phyloP scores from a whole-genome alignment of 805 yeast genomes.

The Saturnispora ahearnii region DNA sequence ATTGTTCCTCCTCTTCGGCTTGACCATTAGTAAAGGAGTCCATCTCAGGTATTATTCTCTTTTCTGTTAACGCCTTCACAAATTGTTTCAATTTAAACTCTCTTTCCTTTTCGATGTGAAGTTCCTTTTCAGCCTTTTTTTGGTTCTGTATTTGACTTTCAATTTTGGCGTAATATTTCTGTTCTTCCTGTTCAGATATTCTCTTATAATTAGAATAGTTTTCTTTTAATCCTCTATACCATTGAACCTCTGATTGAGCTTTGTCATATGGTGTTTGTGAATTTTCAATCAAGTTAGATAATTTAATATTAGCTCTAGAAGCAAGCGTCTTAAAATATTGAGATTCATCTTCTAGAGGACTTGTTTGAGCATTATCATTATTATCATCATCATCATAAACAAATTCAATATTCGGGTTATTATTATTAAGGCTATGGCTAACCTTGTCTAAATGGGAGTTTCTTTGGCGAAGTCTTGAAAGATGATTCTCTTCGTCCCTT shows the following conservation, averaged over 20 bases:
- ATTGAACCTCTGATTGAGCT: slow-evolving; percentile 1
- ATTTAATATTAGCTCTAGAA: slow-evolving; percentile 24
- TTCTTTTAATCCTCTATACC: slow-evolving; percentile 20
- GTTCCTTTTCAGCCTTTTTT: slow-evolving; percentile 2
- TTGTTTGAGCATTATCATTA: background rate
- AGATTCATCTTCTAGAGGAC: slow-evolving; percentile 9
- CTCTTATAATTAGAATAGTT: slow-evolving; percentile 27
- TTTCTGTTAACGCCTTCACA: slow-evolving; percentile 6
- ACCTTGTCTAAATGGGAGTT: background rate
- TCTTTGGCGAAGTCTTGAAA: background rate
- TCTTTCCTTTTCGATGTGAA: slow-evolving; percentile 4
- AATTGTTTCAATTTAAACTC: background rate
- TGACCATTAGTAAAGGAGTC: slow-evolving; percentile 2
- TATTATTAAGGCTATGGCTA: background rate
- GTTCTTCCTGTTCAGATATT: slow-evolving; percentile 30
- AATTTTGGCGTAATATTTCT: slow-evolving; percentile 28
- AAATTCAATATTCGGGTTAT: background rate
- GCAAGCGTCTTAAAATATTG: slow-evolving; percentile 25
- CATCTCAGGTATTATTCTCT: slow-evolving; percentile 5
- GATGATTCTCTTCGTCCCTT: background rate
- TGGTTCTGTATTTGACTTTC: slow-evolving; percentile 24
- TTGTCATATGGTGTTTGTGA: background rate
- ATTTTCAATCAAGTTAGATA: background rate
- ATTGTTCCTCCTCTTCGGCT: slow-evolving; percentile 4
- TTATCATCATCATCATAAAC: background rate